Percentiles rank a stretch among this genome's conserved stretches.
phyloP scores from a whole-genome alignment of 768 basidiomycete genomes.

The Russula vinacea region DNA sequence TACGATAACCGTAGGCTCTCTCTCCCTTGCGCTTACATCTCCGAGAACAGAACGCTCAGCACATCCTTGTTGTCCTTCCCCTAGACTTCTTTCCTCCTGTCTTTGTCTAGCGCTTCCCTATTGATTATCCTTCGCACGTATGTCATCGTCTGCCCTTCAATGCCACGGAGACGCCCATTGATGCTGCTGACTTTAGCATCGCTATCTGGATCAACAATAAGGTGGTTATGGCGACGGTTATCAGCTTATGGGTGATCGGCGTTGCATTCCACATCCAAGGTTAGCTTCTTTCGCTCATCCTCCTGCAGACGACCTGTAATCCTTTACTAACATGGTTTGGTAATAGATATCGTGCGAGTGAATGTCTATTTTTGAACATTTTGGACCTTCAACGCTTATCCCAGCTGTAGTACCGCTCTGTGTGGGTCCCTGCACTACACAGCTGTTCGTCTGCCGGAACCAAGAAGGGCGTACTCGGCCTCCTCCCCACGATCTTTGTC shows the following conservation, averaged over 20 bases:
- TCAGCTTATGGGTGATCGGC: background rate
- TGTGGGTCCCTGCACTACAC: background rate
- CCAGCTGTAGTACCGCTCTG: background rate
- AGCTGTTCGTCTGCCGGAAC: background rate
- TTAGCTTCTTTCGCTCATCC: too few species aligned
- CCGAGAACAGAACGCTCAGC: background rate
- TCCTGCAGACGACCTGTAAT: too few species aligned
- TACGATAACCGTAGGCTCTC: conserved; percentile 2
- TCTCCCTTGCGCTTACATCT: background rate
- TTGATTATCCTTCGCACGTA: conserved; percentile 23
- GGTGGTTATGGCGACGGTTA: background rate
- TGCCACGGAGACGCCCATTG: background rate
- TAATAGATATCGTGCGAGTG: background rate
- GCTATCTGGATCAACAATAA: conserved; percentile 10
- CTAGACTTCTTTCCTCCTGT: background rate
- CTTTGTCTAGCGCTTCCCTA: background rate
- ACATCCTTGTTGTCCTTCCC: background rate
- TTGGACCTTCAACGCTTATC: background rate
- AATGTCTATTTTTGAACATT: background rate
- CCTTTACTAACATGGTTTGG: background rate
- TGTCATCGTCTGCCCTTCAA: background rate
- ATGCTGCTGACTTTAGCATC: background rate
- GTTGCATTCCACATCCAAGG: conserved; percentile 6
- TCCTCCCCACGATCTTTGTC: background rate
- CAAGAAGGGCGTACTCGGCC: background rate